phyloP scores from a whole-genome alignment of 306 rosid genomes.

The Corylus heterophylla region DNA sequence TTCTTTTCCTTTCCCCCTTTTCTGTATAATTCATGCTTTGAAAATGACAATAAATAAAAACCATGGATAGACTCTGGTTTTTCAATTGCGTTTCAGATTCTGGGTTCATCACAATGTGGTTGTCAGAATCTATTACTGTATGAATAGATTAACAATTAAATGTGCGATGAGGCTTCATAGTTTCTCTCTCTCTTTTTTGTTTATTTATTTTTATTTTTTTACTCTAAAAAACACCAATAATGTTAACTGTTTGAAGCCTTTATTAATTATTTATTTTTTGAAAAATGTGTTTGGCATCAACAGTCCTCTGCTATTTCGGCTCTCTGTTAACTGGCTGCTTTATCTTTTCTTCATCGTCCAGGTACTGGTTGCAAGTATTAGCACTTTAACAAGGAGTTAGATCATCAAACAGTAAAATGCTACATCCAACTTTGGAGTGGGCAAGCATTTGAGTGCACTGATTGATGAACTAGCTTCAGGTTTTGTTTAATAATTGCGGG shows the following conservation, averaged over 20 bases:
- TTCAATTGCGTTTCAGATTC: background rate
- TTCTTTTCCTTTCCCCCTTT: conserved; percentile 20
- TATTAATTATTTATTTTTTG: background rate
- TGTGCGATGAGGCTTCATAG: background rate
- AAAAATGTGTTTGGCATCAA: background rate
- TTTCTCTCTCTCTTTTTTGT: background rate
- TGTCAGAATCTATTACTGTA: background rate
- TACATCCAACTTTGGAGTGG: background rate
- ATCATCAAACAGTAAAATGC: background rate
- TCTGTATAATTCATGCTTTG: conserved; percentile 25
- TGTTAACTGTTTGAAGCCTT: background rate
- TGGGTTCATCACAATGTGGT: background rate
- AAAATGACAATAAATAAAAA: background rate
- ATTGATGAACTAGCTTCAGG: background rate
- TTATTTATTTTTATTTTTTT: background rate
- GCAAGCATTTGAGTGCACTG: background rate
- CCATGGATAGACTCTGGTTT: background rate
- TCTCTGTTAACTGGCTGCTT: background rate
- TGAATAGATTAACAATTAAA: background rate
- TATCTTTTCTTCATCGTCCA: background rate
- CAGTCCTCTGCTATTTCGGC: background rate
- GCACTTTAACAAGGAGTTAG: background rate
- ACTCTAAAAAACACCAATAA: background rate
- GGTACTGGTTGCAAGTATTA: conserved; percentile 3
- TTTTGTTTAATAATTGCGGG: background rate